Evolutionary conservation across 1,139 yeast species (phyloP).

Genomic region (Wickerhamomyces sp.): DNA sequence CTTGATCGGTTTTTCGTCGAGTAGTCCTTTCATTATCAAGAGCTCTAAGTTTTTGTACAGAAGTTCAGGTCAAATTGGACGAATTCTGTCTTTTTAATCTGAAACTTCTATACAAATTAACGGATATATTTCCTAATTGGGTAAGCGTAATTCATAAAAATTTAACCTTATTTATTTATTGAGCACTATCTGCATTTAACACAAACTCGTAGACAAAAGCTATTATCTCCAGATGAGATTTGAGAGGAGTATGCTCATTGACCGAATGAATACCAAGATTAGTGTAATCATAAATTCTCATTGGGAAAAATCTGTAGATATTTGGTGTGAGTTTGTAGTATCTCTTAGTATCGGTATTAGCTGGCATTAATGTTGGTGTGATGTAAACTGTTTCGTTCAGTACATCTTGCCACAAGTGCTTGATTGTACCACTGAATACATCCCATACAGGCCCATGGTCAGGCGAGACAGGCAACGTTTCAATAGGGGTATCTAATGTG

Average conservation of each 20-base stretch:
- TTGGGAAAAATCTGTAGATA: slow-evolving; percentile 57
- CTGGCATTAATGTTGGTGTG: slow-evolving; percentile 68
- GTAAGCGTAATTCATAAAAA: neutral
- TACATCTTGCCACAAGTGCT: slow-evolving; percentile 42
- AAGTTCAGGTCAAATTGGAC: too few relatives aligned
- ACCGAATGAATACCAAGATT: slow-evolving; percentile 46
- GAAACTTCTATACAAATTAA: too few relatives aligned
- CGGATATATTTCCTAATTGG: too few relatives aligned
- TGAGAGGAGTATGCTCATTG: slow-evolving; percentile 49
- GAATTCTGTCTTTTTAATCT: too few relatives aligned
- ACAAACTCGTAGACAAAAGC: slow-evolving; percentile 58
- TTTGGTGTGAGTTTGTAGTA: slow-evolving; percentile 73
- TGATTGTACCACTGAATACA: slow-evolving; percentile 47
- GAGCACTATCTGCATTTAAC: slow-evolving; percentile 29
- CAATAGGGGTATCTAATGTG: slow-evolving; percentile 26
- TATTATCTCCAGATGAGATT: slow-evolving; percentile 51
- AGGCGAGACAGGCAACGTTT: slow-evolving; percentile 55
- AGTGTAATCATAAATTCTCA: slow-evolving; percentile 9
- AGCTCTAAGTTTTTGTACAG: too few relatives aligned
- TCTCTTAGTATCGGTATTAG: slow-evolving; percentile 79
- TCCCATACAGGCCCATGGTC: slow-evolving; percentile 45
- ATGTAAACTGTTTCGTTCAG: slow-evolving; percentile 37
- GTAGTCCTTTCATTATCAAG: neutral
- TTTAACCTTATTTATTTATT: too few relatives aligned
- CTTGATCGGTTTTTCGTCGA: neutral